Evolutionary conservation across 2,329 filamentous ascomycete species (phyloP), one percentile per base, ranked within the genome.

Genomic region (Elsinoe batatas): DNA sequence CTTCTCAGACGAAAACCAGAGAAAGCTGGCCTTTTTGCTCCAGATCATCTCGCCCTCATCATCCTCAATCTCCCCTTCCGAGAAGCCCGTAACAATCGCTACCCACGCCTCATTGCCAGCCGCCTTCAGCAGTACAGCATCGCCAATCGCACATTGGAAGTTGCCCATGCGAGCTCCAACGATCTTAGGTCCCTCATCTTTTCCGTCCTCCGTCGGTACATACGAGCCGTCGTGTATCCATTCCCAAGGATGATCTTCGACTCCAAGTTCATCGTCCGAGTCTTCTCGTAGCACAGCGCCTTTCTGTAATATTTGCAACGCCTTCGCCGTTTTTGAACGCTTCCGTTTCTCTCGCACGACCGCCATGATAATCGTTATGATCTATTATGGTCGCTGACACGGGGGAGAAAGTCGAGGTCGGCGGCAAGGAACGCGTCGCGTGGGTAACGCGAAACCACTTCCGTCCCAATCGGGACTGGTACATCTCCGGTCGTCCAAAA

Each of bases 1-100:
- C 64, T 86, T 87, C 64, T 95, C 87, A 0, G 88, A 89, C 0
- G 88, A 90, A 67, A 98, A 96, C 93, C 93, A 98, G 79, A 96
- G 85, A 66, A 98, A 93, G 60, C 85, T 87, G 56, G 87, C 91
- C 22, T 84, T 83, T 75, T 89, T 96, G 59, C 76, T 74, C 18
- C 55, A 50, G 15, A 62, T 57, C 40, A 61, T 55, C 13, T 75
- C 68, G 42, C 65, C 65, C 51, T 86, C 80, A 3, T 82, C 84
- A 11, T 86, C 83, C 17, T 87, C 79, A 7, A 60, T 59, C 44
- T 86, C 83, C 32, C 84, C 81, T 44, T 91, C 83, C 37, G 84
- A 68, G 62, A 98, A 95, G 42, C 88, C 84, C 64, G 85, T 86
- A 53, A 96, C 85, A 59, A 98, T 83, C 33, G 88, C 93, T 2